Evolutionary conservation across 441 rosid genomes (phyloP), one percentile per base, ranked within the genome.

Genomic region (Aquilaria agallochum): DNA sequence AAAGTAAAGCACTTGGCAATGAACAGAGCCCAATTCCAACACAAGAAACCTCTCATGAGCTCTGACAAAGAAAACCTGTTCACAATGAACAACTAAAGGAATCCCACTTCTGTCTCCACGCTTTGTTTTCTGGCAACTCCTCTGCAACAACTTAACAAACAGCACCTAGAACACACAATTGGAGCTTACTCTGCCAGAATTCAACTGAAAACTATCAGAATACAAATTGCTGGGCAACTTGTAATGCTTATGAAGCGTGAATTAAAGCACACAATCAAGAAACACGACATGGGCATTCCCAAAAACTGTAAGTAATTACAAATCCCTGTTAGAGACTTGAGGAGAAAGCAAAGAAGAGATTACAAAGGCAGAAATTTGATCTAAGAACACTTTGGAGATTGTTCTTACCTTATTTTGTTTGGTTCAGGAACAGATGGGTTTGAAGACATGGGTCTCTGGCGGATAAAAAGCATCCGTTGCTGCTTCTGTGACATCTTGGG

Each of bases 401-500:
- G 64, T 53, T 63, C 66, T 64, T 61, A 66, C 61, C 72, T 60
- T 72, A 62, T 31, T 11, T 50, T 36, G 30, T 33, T 40, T 20
- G 44, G 57, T 40, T 59, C 55, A 61, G 59, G 61, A 71, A 71
- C 31, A 70, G 61, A 44, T 27, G 55, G 56, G 65, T 3, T 42
- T 62, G 63, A 54, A 56, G 33, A 69, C 63, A 62, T 9, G 60
- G 68, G 67, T 32, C 55, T 32, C 68, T 64, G 49, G 58, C 33
- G 55, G 20, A 20, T 0, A 20, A 64, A 67, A 68, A 67, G 55
- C 63, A 72, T 64, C 73, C 63, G 79, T 65, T 69, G 64, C 60
- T 62, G 75, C 77, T 72, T 70, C 58, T 72, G 72, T 70, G 76
- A 72, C 74, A 59, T 58, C 7, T 59, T 47, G 69, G 71, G 68